Percentiles rank a stretch among this genome's conserved stretches.
Conservation (phyloP, 345 rosid genomes). For the Camelina neglecta region DNA sequence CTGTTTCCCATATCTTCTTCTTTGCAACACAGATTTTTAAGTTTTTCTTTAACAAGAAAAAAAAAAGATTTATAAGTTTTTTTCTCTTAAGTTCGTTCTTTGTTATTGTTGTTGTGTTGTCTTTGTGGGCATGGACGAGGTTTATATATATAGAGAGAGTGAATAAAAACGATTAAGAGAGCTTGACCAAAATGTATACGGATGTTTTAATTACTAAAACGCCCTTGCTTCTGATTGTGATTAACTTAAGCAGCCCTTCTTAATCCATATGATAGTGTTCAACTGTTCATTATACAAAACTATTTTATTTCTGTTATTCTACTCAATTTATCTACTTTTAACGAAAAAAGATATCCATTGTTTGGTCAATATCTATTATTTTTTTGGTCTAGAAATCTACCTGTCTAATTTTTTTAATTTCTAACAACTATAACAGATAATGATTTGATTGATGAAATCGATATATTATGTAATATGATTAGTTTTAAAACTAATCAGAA, state of each 20-base stretch:
- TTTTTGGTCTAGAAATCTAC: background rate
- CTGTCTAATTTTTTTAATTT: conserved; percentile 16
- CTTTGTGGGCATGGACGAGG: conserved; percentile 26
- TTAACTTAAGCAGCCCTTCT: conserved; percentile 40
- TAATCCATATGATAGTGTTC: background rate
- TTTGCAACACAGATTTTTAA: background rate
- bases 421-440: background rate
- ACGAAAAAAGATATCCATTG: background rate
- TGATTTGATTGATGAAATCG: background rate
- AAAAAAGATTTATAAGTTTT: background rate
- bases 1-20: conserved; percentile 76
- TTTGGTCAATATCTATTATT: background rate
- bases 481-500: conserved; percentile 5
- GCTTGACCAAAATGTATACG: conserved; percentile 35
- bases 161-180: background rate
- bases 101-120: conserved; percentile 31
- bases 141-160: conserved; percentile 23
- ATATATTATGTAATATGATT: background rate
- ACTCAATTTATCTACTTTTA: conserved; percentile 24
- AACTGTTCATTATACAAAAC: background rate
- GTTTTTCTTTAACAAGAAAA: background rate
- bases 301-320: conserved; percentile 7
- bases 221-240: conserved; percentile 13
- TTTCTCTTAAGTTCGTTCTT: background rate
- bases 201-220: conserved; percentile 19